Evolutionary conservation across 1,284 basidiomycete genomes (phyloP), one percentile per base, ranked within the genome.

Genomic region (Cryptococcus neoformans): DNA sequence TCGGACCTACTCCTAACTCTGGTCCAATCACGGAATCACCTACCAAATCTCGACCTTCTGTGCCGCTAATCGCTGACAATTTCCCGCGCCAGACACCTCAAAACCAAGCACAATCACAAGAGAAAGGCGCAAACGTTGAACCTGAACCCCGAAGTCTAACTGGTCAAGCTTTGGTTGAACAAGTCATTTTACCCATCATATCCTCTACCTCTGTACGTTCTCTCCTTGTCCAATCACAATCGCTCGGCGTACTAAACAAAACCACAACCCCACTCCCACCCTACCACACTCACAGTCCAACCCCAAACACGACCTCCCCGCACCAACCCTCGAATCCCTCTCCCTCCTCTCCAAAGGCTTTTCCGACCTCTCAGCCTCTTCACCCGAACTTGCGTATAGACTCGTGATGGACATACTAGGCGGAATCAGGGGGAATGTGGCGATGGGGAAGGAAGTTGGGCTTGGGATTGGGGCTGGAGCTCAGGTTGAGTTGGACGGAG

Each of bases 291-390:
- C 35, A n/a, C 66, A 91, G 88, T 82, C 46, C 46, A 16, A 85
- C 38, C 89, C 87, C 54, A 80, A 81, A 36, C 87, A 90, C 64
- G 90, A 92, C 66, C 88, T 91, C 83, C 88, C 90, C 62, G 90
- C 92, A 38, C 81, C 84, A 51, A 89, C 94, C 65, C 87, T 92
- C 7, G 92, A 96, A 73, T 87, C 91, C 12, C 77, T 97, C 50
- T 89, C 88, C 73, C 90, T 93, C 85, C 83, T 98, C 48, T 85
- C 89, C 45, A 83, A 90, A 59, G 94, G 94, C 0, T 96, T 97
- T 74, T 79, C 84, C 51, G 90, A 93, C 68, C 81, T 98, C 34
- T 86, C 85, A 58, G 84, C 87, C 34, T 83, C 84, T 35, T 92
- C 94, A 67, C 85, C 93, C 0, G 85, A 87, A 57, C 80, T 95